Conservation (phyloP, 176 grass and related monocot species). For the Raddia distichophylla region DNA sequence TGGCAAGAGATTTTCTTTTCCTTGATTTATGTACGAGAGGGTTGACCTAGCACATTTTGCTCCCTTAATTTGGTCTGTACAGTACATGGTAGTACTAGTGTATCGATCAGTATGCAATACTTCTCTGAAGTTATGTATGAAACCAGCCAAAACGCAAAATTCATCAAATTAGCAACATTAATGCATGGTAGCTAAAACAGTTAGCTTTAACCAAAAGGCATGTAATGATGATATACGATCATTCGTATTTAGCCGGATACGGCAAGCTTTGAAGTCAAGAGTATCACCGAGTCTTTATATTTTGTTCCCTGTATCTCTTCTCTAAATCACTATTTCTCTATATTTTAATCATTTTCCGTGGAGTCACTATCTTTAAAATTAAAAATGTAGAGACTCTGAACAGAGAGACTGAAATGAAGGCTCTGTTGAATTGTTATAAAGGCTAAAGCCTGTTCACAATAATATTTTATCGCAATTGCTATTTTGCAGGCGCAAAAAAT, state of each 20-base stretch:
- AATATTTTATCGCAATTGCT: too few relatives aligned
- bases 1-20: conserved; percentile 1
- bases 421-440: too few relatives aligned
- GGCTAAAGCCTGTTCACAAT: too few relatives aligned
- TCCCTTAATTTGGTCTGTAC: neutral
- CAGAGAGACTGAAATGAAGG: too few relatives aligned
- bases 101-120: neutral
- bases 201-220: neutral
- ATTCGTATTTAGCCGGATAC: neutral
- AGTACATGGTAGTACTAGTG: neutral
- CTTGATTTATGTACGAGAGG: neutral
- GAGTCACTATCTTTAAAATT: too few relatives aligned
- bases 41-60: conserved; percentile 26
- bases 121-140: neutral
- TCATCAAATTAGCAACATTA: neutral
- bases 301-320: too few relatives aligned
- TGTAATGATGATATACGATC: neutral
- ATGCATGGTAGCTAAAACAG: neutral
- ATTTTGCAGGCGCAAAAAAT: too few relatives aligned
- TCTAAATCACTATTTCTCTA: too few relatives aligned
- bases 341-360: too few relatives aligned
- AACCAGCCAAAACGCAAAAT: neutral
- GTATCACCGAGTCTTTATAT: too few relatives aligned
- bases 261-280: neutral
- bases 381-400: too few relatives aligned